A percentile compares a stretch with the other conserved stretches of the same genome.
phyloP scores from a whole-genome alignment of 805 yeast genomes.

The Martiniozyma abietophila region DNA sequence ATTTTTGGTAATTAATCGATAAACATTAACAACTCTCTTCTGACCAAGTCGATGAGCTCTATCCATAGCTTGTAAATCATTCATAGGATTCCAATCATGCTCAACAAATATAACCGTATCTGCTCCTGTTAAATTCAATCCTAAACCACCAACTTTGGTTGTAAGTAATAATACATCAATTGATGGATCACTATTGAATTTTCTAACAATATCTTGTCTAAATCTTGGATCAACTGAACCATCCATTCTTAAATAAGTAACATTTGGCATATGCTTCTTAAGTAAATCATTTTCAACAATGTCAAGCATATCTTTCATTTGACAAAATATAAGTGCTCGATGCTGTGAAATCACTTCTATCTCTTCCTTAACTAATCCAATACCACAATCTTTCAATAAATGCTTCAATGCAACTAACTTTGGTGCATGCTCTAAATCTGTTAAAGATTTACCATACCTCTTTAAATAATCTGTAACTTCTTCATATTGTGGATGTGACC shows the following conservation, averaged over 20 bases:
- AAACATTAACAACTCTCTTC: constrained; percentile 94
- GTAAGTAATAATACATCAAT: constrained; percentile 87
- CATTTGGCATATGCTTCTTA: constrained; percentile 77
- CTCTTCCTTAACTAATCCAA: constrained; percentile 37
- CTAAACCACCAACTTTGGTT: constrained; percentile 98
- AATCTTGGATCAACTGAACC: constrained; percentile 90
- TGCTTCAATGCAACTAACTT: constrained; percentile 76
- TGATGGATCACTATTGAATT: constrained; percentile 94
- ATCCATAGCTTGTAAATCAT: constrained; percentile 98
- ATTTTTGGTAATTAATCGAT: constrained; percentile 83
- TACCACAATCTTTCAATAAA: constrained; percentile 85
- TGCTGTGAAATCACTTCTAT: constrained; percentile 79
- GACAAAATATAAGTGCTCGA: constrained; percentile 91
- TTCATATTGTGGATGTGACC: constrained; percentile 70
- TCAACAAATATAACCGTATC: constrained; percentile 99
- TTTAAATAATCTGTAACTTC: constrained; percentile 58
- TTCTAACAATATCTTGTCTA: constrained; percentile 82
- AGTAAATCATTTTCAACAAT: constrained; percentile 88
- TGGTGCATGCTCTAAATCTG: constrained; percentile 82
- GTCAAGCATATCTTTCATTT: constrained; percentile 94
- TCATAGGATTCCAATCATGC: constrained; percentile 99
- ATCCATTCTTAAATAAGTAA: constrained; percentile 88
- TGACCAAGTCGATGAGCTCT: constrained; percentile 97
- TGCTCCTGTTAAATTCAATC: constrained; percentile 94
- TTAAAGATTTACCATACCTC: constrained; percentile 48